A percentile compares a stretch with the other conserved stretches of the same genome.
Evolutionary conservation across 2,329 filamentous ascomycete genomes (phyloP).

Genomic region (Boeremia lycopersici): DNA sequence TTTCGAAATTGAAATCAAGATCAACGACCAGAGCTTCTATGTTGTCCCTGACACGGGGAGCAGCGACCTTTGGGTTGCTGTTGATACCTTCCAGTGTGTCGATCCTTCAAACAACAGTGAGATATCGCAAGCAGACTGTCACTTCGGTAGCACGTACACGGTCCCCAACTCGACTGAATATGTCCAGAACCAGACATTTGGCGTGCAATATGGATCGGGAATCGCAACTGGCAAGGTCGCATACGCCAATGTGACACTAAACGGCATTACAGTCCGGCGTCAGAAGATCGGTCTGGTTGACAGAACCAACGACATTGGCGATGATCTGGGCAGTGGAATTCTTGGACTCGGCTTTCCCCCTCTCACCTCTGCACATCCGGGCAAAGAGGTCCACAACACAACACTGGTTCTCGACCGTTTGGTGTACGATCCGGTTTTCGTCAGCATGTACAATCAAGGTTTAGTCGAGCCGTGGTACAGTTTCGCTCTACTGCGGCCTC

Average conservation of each 20-base stretch:
- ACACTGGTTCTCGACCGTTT: not conserved
- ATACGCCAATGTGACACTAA: constrained; percentile 3
- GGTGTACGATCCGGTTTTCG: constrained; percentile 1
- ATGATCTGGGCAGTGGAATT: constrained; percentile 2
- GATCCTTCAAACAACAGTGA: not conserved
- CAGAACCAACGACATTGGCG: constrained; percentile 2
- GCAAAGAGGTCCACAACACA: not conserved
- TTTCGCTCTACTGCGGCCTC: constrained; percentile 1
- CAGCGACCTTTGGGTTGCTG: constrained; percentile 4
- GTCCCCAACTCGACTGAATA: constrained; percentile 4
- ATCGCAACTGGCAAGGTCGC: constrained; percentile 1
- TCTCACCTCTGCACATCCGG: constrained; percentile 4
- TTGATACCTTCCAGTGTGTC: not conserved
- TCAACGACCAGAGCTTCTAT: constrained; percentile 5
- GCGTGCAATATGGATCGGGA: constrained; percentile 4
- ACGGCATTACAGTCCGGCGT: not conserved
- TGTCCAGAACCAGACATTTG: constrained; percentile 5
- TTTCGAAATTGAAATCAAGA: not conserved
- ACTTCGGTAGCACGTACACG: not conserved
- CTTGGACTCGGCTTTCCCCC: constrained; percentile 3
- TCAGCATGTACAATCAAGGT: constrained; percentile 6
- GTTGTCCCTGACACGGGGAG: constrained; percentile 3
- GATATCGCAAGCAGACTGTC: not conserved
- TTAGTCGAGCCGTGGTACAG: constrained; percentile 7
- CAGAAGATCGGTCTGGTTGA: constrained; percentile 5